phyloP scores from a whole-genome alignment of 2,329 filamentous ascomycete species.

The Curvularia hawaiiensis region DNA sequence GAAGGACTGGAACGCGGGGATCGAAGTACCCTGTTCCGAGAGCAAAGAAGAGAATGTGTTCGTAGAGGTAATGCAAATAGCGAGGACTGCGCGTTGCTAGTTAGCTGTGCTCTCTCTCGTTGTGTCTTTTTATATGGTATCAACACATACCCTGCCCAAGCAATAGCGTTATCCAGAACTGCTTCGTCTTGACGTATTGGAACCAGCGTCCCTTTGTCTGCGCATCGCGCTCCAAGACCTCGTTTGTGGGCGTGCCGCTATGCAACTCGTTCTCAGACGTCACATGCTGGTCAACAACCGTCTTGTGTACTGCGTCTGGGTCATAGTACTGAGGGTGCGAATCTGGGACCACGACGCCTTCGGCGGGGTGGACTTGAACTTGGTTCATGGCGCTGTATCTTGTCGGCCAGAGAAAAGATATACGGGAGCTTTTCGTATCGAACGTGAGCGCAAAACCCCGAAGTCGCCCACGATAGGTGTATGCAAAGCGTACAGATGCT shows the following conservation, averaged over 20 bases:
- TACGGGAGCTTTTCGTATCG: conserved; percentile 43
- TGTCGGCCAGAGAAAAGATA: not conserved
- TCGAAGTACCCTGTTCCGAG: conserved; percentile 69
- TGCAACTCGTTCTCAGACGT: conserved; percentile 40
- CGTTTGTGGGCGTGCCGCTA: conserved; percentile 20
- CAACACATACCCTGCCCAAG: conserved; percentile 63
- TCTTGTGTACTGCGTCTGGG: conserved; percentile 18
- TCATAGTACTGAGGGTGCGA: conserved; percentile 27
- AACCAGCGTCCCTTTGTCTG: conserved; percentile 56
- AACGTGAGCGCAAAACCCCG: conserved; percentile 50
- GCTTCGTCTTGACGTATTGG: conserved; percentile 77
- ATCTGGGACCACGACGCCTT: conserved; percentile 22
- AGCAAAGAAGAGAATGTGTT: conserved; percentile 89
- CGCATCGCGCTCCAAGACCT: conserved; percentile 44
- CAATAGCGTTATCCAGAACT: conserved; percentile 85
- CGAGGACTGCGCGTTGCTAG: conserved; percentile 21
- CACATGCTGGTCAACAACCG: conserved; percentile 22
- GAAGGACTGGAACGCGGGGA: conserved; percentile 93
- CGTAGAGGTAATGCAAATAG: conserved; percentile 88
- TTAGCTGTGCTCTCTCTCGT: not conserved
- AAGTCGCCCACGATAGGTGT: conserved; percentile 46
- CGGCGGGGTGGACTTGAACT: conserved; percentile 18
- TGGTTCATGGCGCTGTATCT: conserved; percentile 15
- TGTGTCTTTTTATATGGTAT: not conserved
- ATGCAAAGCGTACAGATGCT: conserved; percentile 9